Evolutionary conservation across 1,284 basidiomycete species (phyloP), one percentile per base, ranked within the genome.

Genomic region (Cystobasidium pallidum): DNA sequence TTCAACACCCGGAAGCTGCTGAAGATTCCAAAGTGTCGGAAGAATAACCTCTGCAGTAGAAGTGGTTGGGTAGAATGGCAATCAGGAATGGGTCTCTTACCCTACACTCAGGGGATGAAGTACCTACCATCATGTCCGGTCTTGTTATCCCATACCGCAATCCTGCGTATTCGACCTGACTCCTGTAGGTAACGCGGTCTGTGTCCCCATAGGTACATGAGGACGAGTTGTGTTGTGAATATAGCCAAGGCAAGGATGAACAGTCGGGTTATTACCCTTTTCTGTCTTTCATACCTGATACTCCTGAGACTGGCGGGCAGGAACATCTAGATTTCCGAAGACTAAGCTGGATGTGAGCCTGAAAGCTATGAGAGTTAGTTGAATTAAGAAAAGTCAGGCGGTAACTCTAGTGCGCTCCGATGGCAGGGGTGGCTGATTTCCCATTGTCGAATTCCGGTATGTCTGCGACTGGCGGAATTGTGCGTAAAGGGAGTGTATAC

Each of bases 21-120:
- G 43, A 10, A 64, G 47, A n/a, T 28, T 49, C 62, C 62, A 64
- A 15, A 64, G 21, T 1, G 26, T n/a, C 1, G 62, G 62, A 49
- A 43, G 34, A 26, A 64, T 13, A 10, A 64, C 62, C 47, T 64
- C 62, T 52, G 15, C 19, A 58, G 6, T 13, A 6, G 36, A 39
- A 39, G 13, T 39, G 30, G 15, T 47, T 47, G 6, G n/a, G 45
- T 6, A 19, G 45, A 47, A n/a, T n/a, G 10, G 45, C n/a, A 6
- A 6, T 15, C 10, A 19, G 45, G 13, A 47, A 47, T 47, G 10
- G 4, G n/a, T 47, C n/a, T 6, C 4, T 3, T 19, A 47, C 10
- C 3, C n/a, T 47, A 4, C 10, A 21, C 17, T 47, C n/a, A 19
- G 45, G 15, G 45, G n/a, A n/a, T n/a, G n/a, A n/a, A 47, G n/a